phyloP scores from a whole-genome alignment of 2,329 filamentous ascomycete species.

The Talaromyces piceae region DNA sequence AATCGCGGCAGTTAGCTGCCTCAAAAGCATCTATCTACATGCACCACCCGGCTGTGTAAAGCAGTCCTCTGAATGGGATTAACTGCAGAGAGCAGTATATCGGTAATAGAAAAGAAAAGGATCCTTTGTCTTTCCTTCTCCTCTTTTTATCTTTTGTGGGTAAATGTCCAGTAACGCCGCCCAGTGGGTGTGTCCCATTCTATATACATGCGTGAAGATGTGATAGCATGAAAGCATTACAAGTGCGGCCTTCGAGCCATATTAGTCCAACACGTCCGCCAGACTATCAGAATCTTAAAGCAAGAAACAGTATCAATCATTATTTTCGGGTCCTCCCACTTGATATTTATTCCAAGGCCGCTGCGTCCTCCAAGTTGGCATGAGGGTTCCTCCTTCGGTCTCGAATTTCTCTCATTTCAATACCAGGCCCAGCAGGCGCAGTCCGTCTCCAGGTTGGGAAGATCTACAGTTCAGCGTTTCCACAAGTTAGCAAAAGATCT shows the following conservation, averaged over 20 bases:
- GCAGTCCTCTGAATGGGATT: too few species aligned
- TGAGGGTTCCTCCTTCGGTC: slow-evolving; percentile 43
- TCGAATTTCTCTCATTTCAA: slow-evolving; percentile 67
- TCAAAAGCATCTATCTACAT: neutral
- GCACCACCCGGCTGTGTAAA: neutral
- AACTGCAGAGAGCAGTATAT: neutral
- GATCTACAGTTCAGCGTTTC: slow-evolving; percentile 42
- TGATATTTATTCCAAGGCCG: slow-evolving; percentile 54
- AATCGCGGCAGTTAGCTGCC: neutral
- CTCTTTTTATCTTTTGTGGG: neutral
- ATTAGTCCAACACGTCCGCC: neutral
- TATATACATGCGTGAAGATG: slow-evolving; percentile 28
- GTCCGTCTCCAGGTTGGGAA: slow-evolving; percentile 55
- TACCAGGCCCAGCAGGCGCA: slow-evolving; percentile 68
- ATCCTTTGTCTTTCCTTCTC: neutral
- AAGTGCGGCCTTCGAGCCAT: neutral
- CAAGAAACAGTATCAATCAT: neutral
- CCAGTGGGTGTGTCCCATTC: slow-evolving; percentile 19
- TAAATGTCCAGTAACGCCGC: slow-evolving; percentile 25
- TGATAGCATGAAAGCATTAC: neutral
- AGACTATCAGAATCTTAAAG: neutral
- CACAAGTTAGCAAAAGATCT: slow-evolving; percentile 1
- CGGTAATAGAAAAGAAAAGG: neutral
- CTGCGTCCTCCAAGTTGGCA: slow-evolving; percentile 56
- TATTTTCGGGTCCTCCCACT: neutral